Conservation (phyloP, 441 rosid genomes). For the Theobroma grandiflorum region DNA sequence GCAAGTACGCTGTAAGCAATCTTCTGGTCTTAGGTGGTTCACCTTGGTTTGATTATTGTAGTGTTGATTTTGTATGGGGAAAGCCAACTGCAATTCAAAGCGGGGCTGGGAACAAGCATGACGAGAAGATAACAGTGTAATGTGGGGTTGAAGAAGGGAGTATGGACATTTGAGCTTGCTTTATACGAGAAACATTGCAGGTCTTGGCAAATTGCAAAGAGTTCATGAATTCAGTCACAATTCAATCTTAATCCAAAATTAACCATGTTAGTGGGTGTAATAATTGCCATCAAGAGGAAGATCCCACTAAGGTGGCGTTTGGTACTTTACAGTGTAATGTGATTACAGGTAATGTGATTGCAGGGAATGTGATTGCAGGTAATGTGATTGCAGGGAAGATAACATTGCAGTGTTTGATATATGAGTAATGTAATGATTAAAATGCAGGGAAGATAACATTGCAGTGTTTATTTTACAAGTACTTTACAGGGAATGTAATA, state of each 20-base stretch:
- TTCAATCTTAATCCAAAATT: too few species aligned
- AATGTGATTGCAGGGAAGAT: too few species aligned
- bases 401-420: too few species aligned
- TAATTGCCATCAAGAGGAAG: conserved; percentile 3
- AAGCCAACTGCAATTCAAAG: conserved; percentile 42
- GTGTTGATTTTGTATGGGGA: conserved; percentile 52
- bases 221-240: conserved; percentile 30
- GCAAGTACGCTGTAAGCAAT: not conserved
- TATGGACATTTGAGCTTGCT: conserved; percentile 42
- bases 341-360: too few species aligned
- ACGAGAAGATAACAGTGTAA: conserved; percentile 31
- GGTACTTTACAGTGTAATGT: too few species aligned
- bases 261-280: too few species aligned
- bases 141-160: conserved; percentile 37
- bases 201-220: conserved; percentile 31
- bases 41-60: conserved; percentile 46
- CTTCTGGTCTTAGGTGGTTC: conserved; percentile 30
- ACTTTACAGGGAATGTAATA: too few species aligned
- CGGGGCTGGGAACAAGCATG: conserved; percentile 33
- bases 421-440: too few species aligned
- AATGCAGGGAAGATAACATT: too few species aligned
- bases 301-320: too few species aligned
- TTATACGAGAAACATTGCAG: conserved; percentile 21
- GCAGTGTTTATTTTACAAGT: too few species aligned
- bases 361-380: too few species aligned